Percentiles rank a stretch among this genome's conserved stretches.
These are phyloP conservation scores for Cornus suecica DNA, from an alignment of 148 eudicot species.

Conservation along the genomic window DNA sequence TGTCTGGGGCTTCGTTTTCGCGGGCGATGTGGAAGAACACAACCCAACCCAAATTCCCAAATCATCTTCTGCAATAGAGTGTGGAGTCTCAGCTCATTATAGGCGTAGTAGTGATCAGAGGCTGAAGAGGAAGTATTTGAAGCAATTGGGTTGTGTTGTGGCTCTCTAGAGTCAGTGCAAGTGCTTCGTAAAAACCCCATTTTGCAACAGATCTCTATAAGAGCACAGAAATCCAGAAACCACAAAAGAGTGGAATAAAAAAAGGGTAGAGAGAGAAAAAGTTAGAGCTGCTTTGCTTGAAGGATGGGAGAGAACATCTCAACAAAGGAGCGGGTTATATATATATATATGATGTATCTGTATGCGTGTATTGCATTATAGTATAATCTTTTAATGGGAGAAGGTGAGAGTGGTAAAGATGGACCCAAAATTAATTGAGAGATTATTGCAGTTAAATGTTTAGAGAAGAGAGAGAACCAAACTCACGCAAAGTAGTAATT, in stretches of 20 bases:
- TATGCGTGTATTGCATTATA: slow-evolving; percentile 8
- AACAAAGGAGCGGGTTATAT: not conserved
- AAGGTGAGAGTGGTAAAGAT: slow-evolving; percentile 10
- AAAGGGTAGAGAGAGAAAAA: slow-evolving; percentile 16
- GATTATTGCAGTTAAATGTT: slow-evolving; percentile 15
- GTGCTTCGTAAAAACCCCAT: slow-evolving; percentile 55
- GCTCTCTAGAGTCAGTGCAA: slow-evolving; percentile 28
- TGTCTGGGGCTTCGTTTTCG: slow-evolving; percentile 21
- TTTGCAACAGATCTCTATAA: slow-evolving; percentile 36
- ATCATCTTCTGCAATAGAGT: slow-evolving; percentile 57
- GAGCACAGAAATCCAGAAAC: slow-evolving; percentile 12
- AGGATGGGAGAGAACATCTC: slow-evolving; percentile 29
- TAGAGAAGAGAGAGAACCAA: not conserved
- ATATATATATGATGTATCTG: not conserved
- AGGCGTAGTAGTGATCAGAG: slow-evolving; percentile 14
- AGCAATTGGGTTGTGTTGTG: slow-evolving; percentile 21
- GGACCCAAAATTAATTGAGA: slow-evolving; percentile 5
- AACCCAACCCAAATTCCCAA: slow-evolving; percentile 65
- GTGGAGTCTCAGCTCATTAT: slow-evolving; percentile 38
- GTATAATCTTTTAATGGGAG: slow-evolving; percentile 14
- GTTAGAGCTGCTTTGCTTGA: slow-evolving; percentile 47
- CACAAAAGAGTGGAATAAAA: slow-evolving; percentile 1
- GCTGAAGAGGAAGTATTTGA: slow-evolving; percentile 20
- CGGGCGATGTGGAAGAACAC: slow-evolving; percentile 30
- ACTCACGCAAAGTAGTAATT: not conserved